These are phyloP conservation scores for Kazachstania sp. DNA, from an alignment of 1,139 yeast species.

Conservation along the genomic window DNA sequence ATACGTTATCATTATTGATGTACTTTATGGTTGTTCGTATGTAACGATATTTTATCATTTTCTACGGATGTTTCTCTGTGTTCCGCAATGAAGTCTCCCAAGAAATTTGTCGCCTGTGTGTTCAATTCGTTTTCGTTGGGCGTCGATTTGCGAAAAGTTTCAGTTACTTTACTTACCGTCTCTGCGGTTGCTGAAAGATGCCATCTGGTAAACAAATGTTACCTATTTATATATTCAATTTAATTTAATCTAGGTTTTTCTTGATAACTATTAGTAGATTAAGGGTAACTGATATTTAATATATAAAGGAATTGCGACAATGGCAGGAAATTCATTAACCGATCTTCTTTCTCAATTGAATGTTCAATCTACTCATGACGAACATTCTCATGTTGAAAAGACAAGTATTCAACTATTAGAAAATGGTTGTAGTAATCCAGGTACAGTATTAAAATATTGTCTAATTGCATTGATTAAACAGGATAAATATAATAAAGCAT, in stretches of 20 bases:
- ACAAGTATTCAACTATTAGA: conserved; percentile 38
- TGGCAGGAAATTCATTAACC: conserved; percentile 31
- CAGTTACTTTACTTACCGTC: no score
- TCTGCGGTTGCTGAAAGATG: no score
- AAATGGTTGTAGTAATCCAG: conserved; percentile 38
- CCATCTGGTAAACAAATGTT: no score
- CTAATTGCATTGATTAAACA: conserved; percentile 63
- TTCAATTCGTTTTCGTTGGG: no score
- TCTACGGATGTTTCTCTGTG: no score
- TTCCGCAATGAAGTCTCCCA: no score
- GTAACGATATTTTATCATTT: no score
- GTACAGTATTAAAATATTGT: conserved; percentile 40
- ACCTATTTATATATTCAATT: no score
- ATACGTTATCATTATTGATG: no score
- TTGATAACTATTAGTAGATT: not conserved
- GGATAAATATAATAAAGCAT: conserved; percentile 58
- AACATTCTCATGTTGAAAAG: conserved; percentile 41
- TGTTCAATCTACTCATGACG: conserved; percentile 39
- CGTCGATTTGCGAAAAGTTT: no score
- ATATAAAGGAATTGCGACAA: conserved; percentile 1
- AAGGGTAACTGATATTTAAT: not conserved
- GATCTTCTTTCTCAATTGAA: conserved; percentile 41
- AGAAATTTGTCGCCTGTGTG: no score
- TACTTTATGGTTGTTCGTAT: no score
- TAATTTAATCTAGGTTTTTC: not conserved